Evolutionary conservation across 2,329 filamentous ascomycete species (phyloP).

Genomic region (Corinectria fuckeliana): DNA sequence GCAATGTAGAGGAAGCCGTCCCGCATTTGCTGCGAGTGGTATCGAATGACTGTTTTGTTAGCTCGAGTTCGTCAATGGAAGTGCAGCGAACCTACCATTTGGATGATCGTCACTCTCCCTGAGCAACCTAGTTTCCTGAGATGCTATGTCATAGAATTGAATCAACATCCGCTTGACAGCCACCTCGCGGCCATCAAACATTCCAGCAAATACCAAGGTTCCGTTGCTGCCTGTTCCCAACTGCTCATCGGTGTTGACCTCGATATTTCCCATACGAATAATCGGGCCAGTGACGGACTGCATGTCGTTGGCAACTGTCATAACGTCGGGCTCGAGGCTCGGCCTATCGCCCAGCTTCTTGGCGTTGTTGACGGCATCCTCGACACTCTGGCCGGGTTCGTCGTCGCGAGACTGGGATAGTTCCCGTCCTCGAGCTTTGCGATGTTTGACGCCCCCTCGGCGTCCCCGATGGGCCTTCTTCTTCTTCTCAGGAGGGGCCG

Average conservation of each 20-base stretch:
- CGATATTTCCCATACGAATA: slow-evolving; percentile 67
- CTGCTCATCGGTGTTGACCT: slow-evolving; percentile 68
- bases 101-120: slow-evolving; percentile 94
- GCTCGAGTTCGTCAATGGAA: neutral
- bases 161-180: slow-evolving; percentile 97
- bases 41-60: slow-evolving; percentile 78
- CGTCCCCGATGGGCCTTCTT: slow-evolving; percentile 74
- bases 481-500: slow-evolving; percentile 57
- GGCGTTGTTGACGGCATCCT: slow-evolving; percentile 66
- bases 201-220: slow-evolving; percentile 95
- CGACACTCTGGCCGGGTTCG: slow-evolving; percentile 55
- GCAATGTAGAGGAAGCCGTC: slow-evolving; percentile 95
- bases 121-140: slow-evolving; percentile 88
- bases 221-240: slow-evolving; percentile 88
- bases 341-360: slow-evolving; percentile 62
- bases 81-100: slow-evolving; percentile 62
- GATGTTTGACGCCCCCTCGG: slow-evolving; percentile 74
- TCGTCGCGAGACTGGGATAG: slow-evolving; percentile 58
- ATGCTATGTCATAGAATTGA: slow-evolving; percentile 94
- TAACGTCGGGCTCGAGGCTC: slow-evolving; percentile 67
- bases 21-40: slow-evolving; percentile 89
- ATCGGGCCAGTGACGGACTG: slow-evolving; percentile 65
- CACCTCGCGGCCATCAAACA: slow-evolving; percentile 89
- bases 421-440: slow-evolving; percentile 63
- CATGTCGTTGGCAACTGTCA: slow-evolving; percentile 63